phyloP scores from a whole-genome alignment of 768 basidiomycete genomes.

The Suillus tomentosus region DNA sequence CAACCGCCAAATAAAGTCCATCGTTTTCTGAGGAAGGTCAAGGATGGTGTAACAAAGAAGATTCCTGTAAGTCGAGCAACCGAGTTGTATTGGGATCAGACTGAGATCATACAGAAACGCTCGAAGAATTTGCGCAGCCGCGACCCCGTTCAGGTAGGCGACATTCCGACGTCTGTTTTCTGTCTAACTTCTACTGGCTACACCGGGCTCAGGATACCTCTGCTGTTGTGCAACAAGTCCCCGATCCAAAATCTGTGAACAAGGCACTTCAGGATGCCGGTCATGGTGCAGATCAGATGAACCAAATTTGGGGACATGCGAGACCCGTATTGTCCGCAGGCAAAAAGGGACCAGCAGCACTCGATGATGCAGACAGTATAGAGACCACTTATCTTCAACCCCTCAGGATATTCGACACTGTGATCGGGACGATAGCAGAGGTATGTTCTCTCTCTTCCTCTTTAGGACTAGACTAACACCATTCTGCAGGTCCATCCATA shows the following conservation, averaged over 20 bases:
- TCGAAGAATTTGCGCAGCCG: not conserved
- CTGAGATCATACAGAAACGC: not conserved
- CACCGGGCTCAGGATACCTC: not conserved
- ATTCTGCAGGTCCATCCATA: conserved; percentile 7
- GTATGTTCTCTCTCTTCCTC: not conserved
- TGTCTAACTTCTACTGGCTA: not conserved
- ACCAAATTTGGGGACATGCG: no score
- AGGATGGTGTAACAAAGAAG: not conserved
- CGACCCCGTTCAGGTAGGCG: not conserved
- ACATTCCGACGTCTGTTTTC: not conserved
- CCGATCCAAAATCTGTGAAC: no score
- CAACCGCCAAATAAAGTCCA: not conserved
- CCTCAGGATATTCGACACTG: no score
- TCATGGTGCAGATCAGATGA: no score
- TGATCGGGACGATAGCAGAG: not conserved
- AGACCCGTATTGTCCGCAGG: no score
- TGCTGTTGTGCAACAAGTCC: not conserved
- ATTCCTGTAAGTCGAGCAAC: not conserved
- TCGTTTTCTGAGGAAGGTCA: not conserved
- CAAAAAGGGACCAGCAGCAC: no score
- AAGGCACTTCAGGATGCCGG: not conserved
- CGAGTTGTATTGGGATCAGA: not conserved
- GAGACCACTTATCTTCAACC: no score
- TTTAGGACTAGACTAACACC: not conserved
- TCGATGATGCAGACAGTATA: no score